phyloP scores from a whole-genome alignment of 306 rosid species.

The Luffa aegyptiaca region DNA sequence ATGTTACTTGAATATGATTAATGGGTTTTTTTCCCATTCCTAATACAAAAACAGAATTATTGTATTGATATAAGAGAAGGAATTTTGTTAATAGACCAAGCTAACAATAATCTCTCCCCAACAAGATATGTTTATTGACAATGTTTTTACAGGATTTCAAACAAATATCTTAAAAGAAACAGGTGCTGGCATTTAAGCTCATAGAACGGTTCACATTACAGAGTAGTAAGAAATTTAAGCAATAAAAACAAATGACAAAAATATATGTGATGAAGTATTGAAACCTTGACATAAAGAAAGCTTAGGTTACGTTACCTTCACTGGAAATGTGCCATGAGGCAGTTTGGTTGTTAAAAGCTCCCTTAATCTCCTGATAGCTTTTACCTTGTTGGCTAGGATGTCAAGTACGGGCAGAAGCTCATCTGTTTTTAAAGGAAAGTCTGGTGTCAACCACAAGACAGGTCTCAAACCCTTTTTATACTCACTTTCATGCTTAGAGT shows the following conservation, averaged over 20 bases:
- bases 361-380: slow-evolving; percentile 90
- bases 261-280: not conserved
- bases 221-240: not conserved
- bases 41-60: no score
- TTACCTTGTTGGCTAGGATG: slow-evolving; percentile 92
- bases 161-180: not conserved
- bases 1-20: not conserved
- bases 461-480: slow-evolving; percentile 98
- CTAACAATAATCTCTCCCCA: not conserved
- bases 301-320: slow-evolving; percentile 64
- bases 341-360: slow-evolving; percentile 98
- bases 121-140: not conserved
- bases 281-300: slow-evolving; percentile 2
- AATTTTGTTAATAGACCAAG: not conserved
- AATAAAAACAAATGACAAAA: not conserved
- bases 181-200: not conserved
- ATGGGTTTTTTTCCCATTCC: not conserved
- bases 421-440: slow-evolving; percentile 93
- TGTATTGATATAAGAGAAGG: no score
- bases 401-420: slow-evolving; percentile 95
- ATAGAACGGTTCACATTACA: not conserved
- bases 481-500: slow-evolving; percentile 83
- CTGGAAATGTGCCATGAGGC: slow-evolving; percentile 91
- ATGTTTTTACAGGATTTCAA: not conserved
- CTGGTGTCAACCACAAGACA: slow-evolving; percentile 94